Conservation (phyloP, 768 basidiomycete species). For the Mycena albidolilacea region DNA sequence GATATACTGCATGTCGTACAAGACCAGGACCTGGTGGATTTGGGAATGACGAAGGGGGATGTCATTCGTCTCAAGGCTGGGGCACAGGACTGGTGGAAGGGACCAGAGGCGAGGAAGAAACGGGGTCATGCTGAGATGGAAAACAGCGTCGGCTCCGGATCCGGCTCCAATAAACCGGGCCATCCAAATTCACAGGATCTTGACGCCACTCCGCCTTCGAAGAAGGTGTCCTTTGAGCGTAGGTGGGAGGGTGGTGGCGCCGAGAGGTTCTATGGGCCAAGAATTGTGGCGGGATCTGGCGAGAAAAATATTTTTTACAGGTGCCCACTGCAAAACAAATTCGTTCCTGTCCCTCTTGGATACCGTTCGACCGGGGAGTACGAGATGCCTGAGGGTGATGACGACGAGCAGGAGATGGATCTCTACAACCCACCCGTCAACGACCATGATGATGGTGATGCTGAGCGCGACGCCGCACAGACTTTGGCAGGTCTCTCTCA, state of each 20-base stretch:
- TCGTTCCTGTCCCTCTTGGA: constrained; percentile 16
- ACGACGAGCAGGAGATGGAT: constrained; percentile 2
- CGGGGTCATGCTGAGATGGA: constrained; percentile 5
- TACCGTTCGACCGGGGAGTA: constrained; percentile 5
- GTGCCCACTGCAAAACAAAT: neutral
- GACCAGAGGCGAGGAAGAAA: constrained; percentile 33
- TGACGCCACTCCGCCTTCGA: constrained; percentile 1
- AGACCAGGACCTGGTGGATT: no score
- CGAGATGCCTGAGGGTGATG: neutral
- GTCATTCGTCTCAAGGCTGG: constrained; percentile 32
- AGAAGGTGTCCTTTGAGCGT: constrained; percentile 14
- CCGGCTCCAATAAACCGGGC: neutral
- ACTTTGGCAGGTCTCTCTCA: neutral
- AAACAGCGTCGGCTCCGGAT: neutral
- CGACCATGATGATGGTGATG: neutral
- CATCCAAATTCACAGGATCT: neutral
- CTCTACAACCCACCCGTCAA: neutral
- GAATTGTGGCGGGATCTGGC: neutral
- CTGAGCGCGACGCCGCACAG: neutral
- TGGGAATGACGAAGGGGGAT: neutral
- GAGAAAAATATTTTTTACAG: neutral
- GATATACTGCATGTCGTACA: no score
- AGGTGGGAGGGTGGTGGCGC: constrained; percentile 6
- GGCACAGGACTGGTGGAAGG: constrained; percentile 29
- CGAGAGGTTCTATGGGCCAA: constrained; percentile 15